Conservation (phyloP, 148 eudicot genomes). For the Vaccinium vitisidaea region DNA sequence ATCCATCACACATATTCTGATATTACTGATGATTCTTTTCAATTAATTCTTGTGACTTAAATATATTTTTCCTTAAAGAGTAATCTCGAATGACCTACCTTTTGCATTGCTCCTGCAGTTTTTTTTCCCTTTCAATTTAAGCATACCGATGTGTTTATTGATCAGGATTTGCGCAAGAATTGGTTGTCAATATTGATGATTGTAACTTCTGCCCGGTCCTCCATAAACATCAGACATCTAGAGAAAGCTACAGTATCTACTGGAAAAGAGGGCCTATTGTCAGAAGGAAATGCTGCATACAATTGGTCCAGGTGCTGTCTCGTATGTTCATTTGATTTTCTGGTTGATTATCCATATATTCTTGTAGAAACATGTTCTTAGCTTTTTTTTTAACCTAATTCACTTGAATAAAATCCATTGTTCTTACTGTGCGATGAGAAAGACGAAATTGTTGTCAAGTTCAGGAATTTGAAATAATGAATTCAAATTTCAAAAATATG, state of each 20-base stretch:
- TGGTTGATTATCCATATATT: slow-evolving; percentile 6
- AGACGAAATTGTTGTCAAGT: background rate
- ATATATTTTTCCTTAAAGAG: background rate
- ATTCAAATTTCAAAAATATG: background rate
- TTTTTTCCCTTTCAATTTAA: background rate
- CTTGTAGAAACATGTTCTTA: background rate
- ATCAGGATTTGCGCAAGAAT: slow-evolving; percentile 93
- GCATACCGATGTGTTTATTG: background rate
- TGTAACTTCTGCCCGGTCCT: slow-evolving; percentile 96
- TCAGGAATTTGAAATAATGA: background rate
- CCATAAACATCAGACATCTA: slow-evolving; percentile 93
- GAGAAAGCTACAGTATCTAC: slow-evolving; percentile 99
- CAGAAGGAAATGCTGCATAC: slow-evolving; percentile 94
- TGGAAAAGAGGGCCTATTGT: slow-evolving; percentile 94
- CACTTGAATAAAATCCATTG: background rate
- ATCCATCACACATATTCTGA: background rate
- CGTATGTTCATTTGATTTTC: slow-evolving; percentile 8
- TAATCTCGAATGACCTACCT: background rate
- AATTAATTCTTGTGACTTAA: background rate
- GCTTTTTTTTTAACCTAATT: background rate
- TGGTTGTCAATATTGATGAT: slow-evolving; percentile 92
- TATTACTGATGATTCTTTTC: background rate
- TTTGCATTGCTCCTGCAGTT: background rate
- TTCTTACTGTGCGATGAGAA: background rate
- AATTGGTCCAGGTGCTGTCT: slow-evolving; percentile 88